phyloP scores from a whole-genome alignment of 1,284 basidiomycete species.

The Xerocomus amazonicus region DNA sequence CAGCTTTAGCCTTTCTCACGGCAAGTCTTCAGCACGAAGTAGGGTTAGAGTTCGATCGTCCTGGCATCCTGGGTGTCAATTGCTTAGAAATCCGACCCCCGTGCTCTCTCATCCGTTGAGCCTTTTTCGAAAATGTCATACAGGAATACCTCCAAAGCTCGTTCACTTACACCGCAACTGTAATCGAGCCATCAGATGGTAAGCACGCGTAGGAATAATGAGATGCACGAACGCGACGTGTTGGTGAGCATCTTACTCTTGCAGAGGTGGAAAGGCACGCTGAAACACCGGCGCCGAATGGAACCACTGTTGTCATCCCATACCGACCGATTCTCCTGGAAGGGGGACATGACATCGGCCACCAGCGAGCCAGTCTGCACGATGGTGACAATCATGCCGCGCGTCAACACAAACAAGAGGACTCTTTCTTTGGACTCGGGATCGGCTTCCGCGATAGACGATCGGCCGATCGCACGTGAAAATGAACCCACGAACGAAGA shows the following conservation, averaged over 20 bases:
- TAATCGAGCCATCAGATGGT: background rate
- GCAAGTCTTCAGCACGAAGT: too few species aligned
- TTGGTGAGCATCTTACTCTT: conserved; percentile 9
- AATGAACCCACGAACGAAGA: too few species aligned
- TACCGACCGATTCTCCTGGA: background rate
- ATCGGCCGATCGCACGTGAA: background rate
- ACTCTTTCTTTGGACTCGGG: conserved; percentile 1
- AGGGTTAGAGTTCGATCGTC: too few species aligned
- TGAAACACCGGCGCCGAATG: background rate
- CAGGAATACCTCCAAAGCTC: too few species aligned
- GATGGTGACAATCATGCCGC: conserved; percentile 13
- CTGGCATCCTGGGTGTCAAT: too few species aligned
- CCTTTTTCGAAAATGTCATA: conserved; percentile 5
- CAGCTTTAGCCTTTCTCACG: too few species aligned
- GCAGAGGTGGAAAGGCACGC: conserved; percentile 9
- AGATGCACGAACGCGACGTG: conserved; percentile 5
- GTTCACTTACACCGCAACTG: conserved; percentile 9
- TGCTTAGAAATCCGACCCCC: background rate
- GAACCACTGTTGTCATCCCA: background rate
- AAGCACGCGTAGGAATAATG: background rate
- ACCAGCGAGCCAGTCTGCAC: conserved; percentile 3
- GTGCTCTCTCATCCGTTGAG: conserved; percentile 4
- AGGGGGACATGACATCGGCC: background rate
- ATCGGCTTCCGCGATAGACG: conserved; percentile 1
- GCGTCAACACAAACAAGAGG: conserved; percentile 11